Evolutionary conservation across 1,284 basidiomycete genomes (phyloP).

Genomic region (Apiotrichum domesticum): DNA sequence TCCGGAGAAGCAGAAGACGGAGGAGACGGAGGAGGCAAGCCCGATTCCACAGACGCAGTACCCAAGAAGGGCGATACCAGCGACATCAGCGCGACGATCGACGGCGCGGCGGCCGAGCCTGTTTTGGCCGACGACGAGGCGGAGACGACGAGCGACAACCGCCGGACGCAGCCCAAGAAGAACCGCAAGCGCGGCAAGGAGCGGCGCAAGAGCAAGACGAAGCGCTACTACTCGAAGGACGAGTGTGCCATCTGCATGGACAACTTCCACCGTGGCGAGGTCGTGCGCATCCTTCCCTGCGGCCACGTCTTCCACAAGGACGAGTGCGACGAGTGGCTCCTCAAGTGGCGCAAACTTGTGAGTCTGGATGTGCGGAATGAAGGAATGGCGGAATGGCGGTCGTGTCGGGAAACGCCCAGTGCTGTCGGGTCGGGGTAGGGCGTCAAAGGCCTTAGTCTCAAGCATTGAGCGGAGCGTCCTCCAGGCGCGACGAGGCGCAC

Average conservation of each 20-base stretch:
- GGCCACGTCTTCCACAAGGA: constrained; percentile 66
- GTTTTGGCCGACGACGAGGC: constrained; percentile 6
- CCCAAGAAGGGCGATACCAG: background rate
- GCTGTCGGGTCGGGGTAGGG: no score
- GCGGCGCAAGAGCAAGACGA: constrained; percentile 12
- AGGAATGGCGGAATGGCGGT: no score
- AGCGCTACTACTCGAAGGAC: constrained; percentile 45
- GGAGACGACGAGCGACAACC: background rate
- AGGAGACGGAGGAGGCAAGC: background rate
- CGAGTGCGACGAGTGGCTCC: constrained; percentile 83
- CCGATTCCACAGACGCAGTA: background rate
- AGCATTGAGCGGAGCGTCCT: no score
- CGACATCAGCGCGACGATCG: background rate
- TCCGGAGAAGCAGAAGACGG: no score
- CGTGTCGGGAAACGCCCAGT: no score
- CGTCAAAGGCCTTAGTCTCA: no score
- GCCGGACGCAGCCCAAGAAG: background rate
- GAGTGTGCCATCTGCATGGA: constrained; percentile 89
- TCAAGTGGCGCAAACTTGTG: constrained; percentile 80
- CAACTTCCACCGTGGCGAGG: constrained; percentile 74
- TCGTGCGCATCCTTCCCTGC: constrained; percentile 80
- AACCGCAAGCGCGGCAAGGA: constrained; percentile 11
- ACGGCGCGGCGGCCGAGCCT: background rate
- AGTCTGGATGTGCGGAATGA: constrained; percentile 34
- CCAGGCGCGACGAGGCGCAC: no score